Conservation (phyloP, 257 asterid species). For the Solanum sitiens region DNA sequence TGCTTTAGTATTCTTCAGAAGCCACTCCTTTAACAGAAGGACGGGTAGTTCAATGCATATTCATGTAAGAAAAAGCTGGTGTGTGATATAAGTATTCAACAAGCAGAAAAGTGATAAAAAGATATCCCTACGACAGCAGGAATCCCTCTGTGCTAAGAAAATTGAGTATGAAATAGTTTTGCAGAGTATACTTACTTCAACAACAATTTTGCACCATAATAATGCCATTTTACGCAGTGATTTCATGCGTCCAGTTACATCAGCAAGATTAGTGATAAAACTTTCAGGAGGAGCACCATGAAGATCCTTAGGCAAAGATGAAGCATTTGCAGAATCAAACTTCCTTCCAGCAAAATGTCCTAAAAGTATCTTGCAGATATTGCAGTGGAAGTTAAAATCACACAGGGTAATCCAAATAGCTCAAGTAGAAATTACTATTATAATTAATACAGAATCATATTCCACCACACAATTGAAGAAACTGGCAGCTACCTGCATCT, state of each 20-base stretch:
- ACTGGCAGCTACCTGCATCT: constrained; percentile 68
- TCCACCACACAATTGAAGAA: constrained; percentile 25
- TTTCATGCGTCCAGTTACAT: constrained; percentile 87
- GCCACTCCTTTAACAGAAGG: not conserved
- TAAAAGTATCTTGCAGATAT: constrained; percentile 88
- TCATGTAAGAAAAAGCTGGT: not conserved
- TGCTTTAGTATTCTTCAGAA: not conserved
- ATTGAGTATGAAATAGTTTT: not conserved
- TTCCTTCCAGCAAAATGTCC: constrained; percentile 48
- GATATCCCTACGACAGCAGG: not conserved
- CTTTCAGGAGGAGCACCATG: constrained; percentile 94
- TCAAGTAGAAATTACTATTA: not conserved
- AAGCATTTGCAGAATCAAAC: constrained; percentile 26
- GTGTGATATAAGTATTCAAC: not conserved
- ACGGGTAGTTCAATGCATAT: not conserved
- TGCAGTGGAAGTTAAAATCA: constrained; percentile 54
- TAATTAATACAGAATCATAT: not conserved
- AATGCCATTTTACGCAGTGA: constrained; percentile 77
- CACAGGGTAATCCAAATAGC: constrained; percentile 22
- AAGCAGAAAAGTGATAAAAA: not conserved
- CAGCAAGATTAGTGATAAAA: constrained; percentile 76
- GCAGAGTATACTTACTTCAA: constrained; percentile 62
- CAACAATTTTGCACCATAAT: constrained; percentile 76
- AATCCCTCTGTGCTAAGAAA: not conserved
- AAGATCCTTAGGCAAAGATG: constrained; percentile 74